Conservation (phyloP, 345 rosid genomes). For the Bruguiera parviflora region DNA sequence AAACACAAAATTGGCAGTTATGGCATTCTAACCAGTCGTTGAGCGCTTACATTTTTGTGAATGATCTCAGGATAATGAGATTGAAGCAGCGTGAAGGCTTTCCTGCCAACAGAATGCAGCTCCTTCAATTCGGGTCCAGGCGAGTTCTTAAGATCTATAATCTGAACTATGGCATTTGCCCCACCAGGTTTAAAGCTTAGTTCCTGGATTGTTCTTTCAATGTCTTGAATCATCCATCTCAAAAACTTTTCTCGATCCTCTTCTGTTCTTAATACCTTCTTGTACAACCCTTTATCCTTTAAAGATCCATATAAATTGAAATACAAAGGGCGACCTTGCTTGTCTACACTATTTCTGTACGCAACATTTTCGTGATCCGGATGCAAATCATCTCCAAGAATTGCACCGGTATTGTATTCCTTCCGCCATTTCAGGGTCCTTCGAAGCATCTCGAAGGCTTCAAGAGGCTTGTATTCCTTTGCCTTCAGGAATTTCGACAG, state of each 20-base stretch:
- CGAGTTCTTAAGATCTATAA: constrained; percentile 49
- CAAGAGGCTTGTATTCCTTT: constrained; percentile 33
- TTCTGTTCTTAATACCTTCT: constrained; percentile 24
- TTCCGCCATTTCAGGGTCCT: constrained; percentile 49
- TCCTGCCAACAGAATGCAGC: constrained; percentile 24
- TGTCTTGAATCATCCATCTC: constrained; percentile 36
- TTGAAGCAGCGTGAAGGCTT: constrained; percentile 27
- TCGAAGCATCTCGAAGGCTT: constrained; percentile 51
- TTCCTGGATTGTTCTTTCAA: constrained; percentile 40
- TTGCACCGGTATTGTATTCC: constrained; percentile 28
- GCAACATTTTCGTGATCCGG: constrained; percentile 26
- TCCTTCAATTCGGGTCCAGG: constrained; percentile 36
- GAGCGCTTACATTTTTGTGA: constrained; percentile 34
- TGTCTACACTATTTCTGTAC: constrained; percentile 32
- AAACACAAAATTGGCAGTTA: neutral
- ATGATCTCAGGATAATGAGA: constrained; percentile 52
- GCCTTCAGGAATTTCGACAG: constrained; percentile 52
- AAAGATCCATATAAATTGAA: constrained; percentile 32
- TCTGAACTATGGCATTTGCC: constrained; percentile 41
- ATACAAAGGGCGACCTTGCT: constrained; percentile 48
- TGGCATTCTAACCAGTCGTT: neutral
- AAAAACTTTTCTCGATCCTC: constrained; percentile 30
- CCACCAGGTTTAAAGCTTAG: constrained; percentile 47
- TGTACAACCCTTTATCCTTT: constrained; percentile 27
- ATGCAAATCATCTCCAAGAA: constrained; percentile 29